Evolutionary conservation across 768 basidiomycete genomes (phyloP).

Genomic region (Tremella mesenterica): DNA sequence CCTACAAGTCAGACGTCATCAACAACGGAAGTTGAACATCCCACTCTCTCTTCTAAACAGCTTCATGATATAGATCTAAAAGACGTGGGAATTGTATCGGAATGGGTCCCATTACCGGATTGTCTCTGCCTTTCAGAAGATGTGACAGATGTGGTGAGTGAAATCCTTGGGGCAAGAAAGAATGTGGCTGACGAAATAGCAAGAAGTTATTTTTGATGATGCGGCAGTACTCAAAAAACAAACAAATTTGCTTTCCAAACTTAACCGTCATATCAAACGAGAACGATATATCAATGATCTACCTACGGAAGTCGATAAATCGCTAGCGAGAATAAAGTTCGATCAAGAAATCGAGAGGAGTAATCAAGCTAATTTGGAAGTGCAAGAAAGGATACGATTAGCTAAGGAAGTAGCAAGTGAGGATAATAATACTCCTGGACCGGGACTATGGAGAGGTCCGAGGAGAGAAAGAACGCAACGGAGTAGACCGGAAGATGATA

Average conservation of each 20-base stretch:
- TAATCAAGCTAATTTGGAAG: neutral
- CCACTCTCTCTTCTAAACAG: slow-evolving; percentile 3
- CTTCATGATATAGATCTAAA: neutral
- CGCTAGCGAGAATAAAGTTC: neutral
- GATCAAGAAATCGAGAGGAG: neutral
- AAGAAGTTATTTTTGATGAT: neutral
- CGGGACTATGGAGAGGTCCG: slow-evolving; percentile 28
- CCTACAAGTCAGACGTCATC: no score
- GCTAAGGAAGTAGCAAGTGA: slow-evolving; percentile 5
- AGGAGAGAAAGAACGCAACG: slow-evolving; percentile 1
- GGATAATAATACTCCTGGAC: slow-evolving; percentile 27
- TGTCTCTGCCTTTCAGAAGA: neutral
- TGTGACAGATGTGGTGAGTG: slow-evolving; percentile 1
- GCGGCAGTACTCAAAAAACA: neutral
- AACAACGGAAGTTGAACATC: neutral
- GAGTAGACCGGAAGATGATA: neutral
- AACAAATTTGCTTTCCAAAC: neutral
- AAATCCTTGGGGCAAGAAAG: neutral
- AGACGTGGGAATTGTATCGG: neutral
- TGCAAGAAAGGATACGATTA: neutral
- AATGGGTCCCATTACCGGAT: slow-evolving; percentile 25
- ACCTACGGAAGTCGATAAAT: neutral
- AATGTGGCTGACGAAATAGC: neutral
- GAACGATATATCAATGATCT: neutral
- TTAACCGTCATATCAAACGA: neutral